Percentiles rank a stretch among this genome's conserved stretches.
These are phyloP conservation scores for Silene noctiflora DNA, from an alignment of 179 eudicot genomes.

Conservation along the genomic window DNA sequence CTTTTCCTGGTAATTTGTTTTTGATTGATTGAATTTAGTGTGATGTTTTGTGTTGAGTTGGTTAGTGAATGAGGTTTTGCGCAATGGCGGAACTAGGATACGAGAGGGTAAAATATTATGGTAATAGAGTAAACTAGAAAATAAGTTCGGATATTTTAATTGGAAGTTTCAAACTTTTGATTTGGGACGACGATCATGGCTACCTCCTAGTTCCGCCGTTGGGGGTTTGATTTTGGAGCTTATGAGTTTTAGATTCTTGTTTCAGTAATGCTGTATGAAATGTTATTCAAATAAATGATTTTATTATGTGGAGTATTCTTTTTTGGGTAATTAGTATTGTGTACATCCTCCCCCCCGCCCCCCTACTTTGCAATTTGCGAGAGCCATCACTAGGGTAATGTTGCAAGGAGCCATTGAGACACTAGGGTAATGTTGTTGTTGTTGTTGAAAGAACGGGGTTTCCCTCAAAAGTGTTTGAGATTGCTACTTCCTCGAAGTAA, in stretches of 20 bases:
- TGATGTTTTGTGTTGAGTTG: not conserved
- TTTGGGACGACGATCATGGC: too few species aligned
- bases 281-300: not conserved
- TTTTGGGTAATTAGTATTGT: not conserved
- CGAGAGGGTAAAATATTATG: too few species aligned
- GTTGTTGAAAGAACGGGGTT: not conserved
- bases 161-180: not conserved
- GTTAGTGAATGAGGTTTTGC: not conserved
- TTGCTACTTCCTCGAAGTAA: not conserved
- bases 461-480: too few species aligned
- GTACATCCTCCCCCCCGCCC: too few species aligned
- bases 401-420: too few species aligned
- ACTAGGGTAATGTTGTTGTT: too few species aligned
- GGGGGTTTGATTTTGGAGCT: conserved; percentile 4
- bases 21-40: not conserved
- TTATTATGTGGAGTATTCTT: not conserved
- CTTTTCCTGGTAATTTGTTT: conserved; percentile 59
- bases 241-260: not conserved
- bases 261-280: not conserved
- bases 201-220: not conserved
- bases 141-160: not conserved
- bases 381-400: too few species aligned
- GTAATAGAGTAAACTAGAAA: not conserved
- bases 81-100: not conserved
- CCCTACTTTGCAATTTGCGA: too few species aligned